phyloP scores from a whole-genome alignment of 768 basidiomycete species.

The Aureoboletus auriporus region DNA sequence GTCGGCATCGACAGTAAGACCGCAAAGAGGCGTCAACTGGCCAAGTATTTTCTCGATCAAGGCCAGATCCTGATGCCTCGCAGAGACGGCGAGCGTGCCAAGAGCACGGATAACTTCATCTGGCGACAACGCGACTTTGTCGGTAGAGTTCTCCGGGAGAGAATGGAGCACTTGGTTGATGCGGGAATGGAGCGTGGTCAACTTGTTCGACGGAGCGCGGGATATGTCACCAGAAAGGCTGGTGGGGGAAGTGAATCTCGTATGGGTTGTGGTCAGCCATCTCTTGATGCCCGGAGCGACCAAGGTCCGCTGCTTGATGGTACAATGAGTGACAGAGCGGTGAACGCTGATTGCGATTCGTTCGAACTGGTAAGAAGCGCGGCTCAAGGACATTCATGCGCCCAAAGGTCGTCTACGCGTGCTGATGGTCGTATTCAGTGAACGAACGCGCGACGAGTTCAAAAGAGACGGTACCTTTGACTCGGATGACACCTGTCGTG shows the following conservation, averaged over 20 bases:
- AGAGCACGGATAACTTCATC: conserved; percentile 39
- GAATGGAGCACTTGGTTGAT: conserved; percentile 22
- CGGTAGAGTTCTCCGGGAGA: conserved; percentile 9
- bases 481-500: conserved; percentile 11
- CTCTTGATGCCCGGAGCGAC: conserved; percentile 13
- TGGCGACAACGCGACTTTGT: conserved; percentile 8
- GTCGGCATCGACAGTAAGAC: conserved; percentile 40
- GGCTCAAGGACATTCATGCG: conserved; percentile 61
- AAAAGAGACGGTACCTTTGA: conserved; percentile 14
- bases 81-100: conserved; percentile 47
- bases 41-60: conserved; percentile 50
- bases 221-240: conserved; percentile 6
- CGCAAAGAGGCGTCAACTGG: conserved; percentile 47
- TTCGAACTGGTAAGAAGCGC: conserved; percentile 34
- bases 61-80: conserved; percentile 48
- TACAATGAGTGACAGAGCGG: conserved; percentile 17
- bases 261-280: conserved; percentile 20
- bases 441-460: not conserved
- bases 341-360: conserved; percentile 23
- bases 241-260: not conserved
- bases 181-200: conserved; percentile 20
- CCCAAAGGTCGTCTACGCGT: conserved; percentile 10
- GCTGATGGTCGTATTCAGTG: too few relatives aligned
- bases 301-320: conserved; percentile 6
- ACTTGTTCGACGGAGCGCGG: conserved; percentile 14